phyloP scores from a whole-genome alignment of 2,329 filamentous ascomycete species.

The Colletotrichum trifolii region DNA sequence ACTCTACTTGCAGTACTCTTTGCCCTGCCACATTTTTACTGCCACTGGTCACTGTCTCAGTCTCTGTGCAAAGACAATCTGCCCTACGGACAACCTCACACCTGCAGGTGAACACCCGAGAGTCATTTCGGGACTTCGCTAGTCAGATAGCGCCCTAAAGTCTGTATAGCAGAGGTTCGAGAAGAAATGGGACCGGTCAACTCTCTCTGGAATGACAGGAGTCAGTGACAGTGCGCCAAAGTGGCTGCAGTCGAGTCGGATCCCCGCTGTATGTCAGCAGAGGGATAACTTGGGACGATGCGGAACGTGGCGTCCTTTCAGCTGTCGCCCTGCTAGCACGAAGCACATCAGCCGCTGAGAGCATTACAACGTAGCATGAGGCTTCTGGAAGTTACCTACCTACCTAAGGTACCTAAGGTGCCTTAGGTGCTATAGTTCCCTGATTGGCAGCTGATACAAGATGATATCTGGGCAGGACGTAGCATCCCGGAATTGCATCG shows the following conservation, averaged over 20 bases:
- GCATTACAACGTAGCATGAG: constrained; percentile 35
- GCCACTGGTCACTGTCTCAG: neutral
- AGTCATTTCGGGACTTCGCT: too few relatives aligned
- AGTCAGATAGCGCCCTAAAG: too few relatives aligned
- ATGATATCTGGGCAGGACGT: constrained; percentile 22
- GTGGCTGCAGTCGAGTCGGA: constrained; percentile 7
- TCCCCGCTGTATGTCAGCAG: too few relatives aligned
- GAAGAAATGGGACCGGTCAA: constrained; percentile 14
- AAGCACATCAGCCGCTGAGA: constrained; percentile 14
- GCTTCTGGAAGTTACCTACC: neutral
- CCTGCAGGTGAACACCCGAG: too few relatives aligned
- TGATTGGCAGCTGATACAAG: constrained; percentile 10
- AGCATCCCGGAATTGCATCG: neutral
- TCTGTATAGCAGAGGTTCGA: neutral
- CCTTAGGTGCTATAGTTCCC: neutral
- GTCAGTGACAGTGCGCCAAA: neutral
- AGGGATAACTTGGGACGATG: too few relatives aligned
- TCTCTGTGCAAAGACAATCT: constrained; percentile 6
- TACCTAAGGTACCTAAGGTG: neutral
- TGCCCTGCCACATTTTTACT: too few relatives aligned
- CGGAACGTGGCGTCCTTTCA: constrained; percentile 14
- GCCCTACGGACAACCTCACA: neutral
- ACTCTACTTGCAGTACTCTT: too few relatives aligned
- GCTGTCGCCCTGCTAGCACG: constrained; percentile 15
- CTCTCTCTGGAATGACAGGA: neutral